A percentile compares a stretch with the other conserved stretches of the same genome.
These are phyloP conservation scores for Phlebiopsis gigantea DNA, from an alignment of 768 basidiomycete species.

Conservation along the genomic window DNA sequence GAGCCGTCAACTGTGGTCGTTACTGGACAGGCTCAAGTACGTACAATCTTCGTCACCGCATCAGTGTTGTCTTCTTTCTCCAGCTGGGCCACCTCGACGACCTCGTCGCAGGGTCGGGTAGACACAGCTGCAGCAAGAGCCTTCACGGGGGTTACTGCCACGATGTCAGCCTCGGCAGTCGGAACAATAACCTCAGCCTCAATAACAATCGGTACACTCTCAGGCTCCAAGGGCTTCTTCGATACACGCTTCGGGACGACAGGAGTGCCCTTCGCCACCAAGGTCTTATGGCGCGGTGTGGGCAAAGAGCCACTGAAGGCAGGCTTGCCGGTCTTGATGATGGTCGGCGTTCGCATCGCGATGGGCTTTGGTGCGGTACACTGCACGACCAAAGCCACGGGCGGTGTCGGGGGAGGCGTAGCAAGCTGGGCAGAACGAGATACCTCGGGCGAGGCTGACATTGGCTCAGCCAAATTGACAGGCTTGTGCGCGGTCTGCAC, in stretches of 20 bases:
- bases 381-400: neutral
- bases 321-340: neutral
- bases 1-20: too few species aligned
- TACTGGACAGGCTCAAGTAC: too few species aligned
- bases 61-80: too few species aligned
- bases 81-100: too few species aligned
- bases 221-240: neutral
- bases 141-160: too few species aligned
- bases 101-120: too few species aligned
- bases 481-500: neutral
- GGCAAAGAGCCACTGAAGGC: neutral
- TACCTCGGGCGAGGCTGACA: neutral
- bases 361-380: too few species aligned
- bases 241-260: neutral
- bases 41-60: too few species aligned
- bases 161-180: too few species aligned
- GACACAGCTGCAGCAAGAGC: too few species aligned
- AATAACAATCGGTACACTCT: too few species aligned
- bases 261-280: neutral
- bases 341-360: neutral
- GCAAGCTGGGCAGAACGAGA: neutral
- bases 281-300: neutral
- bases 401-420: conserved; percentile 1
- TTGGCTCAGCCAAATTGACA: neutral
- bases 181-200: too few species aligned